Base-by-base conservation (phyloP, 2,329 filamentous ascomycete species). In the Acephala macrosclerotiorum region DNA sequence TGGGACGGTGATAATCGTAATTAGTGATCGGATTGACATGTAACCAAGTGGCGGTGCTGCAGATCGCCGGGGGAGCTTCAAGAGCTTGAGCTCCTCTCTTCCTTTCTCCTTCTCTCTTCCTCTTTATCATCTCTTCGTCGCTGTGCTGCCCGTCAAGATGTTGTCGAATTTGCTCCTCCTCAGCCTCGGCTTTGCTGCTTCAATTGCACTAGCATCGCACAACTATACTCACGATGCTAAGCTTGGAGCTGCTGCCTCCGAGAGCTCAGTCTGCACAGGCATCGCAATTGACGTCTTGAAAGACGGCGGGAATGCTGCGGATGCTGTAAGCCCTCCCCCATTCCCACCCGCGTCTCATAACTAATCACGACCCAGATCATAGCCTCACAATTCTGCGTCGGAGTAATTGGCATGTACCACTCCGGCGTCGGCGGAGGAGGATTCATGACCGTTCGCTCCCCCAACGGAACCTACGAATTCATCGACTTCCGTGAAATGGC, bases 401-500 rank as follows among this genome's bases (percentile, higher is more conserved):
- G 85, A 2, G 82, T 84, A 1, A 78, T 84, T 68, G 82, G 77
- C 0, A 85, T 85, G 82, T 84, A 85, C 64, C 84, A 86, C 69
- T 83, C 80, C 55, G 89, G 89, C 3, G 82, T 91, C 61, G 89
- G 87, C 12, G 89, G 89, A 1, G 89, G 89, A 51, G 89, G 89
- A 0, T 92, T 91, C 75, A 86, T 88, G 81, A 80, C 89, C 16
- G 83, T 91, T 25, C 83, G 86, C 64, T 79, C 82, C 16, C 79
- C 83, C 2, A 85, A 89, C 70, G 87, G 87, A n/a, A 80, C 79
- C 3, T 91, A 88, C 70, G 89, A 91, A 68, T 87, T 85, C 70
- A 85, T 92, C 71, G 89, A 92, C 73, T 92, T 91, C 72, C 81
- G 89, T 29, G 89, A 92, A 72, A 88, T 84, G 3, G 89, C 89